A percentile compares a stretch with the other conserved stretches of the same genome.
Conservation (phyloP, 2,329 filamentous ascomycete genomes). For the Colletotrichum tanaceti region DNA sequence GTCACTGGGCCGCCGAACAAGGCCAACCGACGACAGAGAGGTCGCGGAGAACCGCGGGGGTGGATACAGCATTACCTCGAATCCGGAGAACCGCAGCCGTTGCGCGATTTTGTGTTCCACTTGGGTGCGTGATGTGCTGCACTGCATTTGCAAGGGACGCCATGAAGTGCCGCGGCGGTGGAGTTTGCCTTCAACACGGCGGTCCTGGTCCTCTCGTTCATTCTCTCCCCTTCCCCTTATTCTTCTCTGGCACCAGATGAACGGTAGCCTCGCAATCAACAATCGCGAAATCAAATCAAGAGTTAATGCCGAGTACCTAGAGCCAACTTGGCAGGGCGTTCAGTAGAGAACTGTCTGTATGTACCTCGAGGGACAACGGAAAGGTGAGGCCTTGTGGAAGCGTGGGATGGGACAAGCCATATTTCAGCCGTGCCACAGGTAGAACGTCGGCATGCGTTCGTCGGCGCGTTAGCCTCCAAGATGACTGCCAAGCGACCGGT, state of each 20-base stretch:
- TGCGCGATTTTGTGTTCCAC: not conserved
- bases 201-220: not conserved
- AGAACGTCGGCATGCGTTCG: not conserved
- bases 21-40: not conserved
- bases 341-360: not conserved
- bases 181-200: not conserved
- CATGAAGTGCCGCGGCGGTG: not conserved
- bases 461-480: constrained; percentile 27
- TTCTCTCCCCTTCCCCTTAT: not conserved
- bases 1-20: not conserved
- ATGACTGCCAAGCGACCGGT: constrained; percentile 4
- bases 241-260: not conserved
- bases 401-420: too few species aligned
- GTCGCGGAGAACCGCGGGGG: not conserved
- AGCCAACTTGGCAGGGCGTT: not conserved
- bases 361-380: not conserved
- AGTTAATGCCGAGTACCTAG: not conserved
- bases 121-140: not conserved
- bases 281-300: too few species aligned
- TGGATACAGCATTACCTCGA: not conserved
- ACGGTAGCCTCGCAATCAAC: not conserved
- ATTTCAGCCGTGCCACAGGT: constrained; percentile 14
- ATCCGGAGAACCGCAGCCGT: not conserved
- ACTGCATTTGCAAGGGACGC: not conserved
- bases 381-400: not conserved